Evolutionary conservation across 140 eudicot genomes (phyloP), one percentile per base, ranked within the genome.

Genomic region (Ambrosia hybrid): DNA sequence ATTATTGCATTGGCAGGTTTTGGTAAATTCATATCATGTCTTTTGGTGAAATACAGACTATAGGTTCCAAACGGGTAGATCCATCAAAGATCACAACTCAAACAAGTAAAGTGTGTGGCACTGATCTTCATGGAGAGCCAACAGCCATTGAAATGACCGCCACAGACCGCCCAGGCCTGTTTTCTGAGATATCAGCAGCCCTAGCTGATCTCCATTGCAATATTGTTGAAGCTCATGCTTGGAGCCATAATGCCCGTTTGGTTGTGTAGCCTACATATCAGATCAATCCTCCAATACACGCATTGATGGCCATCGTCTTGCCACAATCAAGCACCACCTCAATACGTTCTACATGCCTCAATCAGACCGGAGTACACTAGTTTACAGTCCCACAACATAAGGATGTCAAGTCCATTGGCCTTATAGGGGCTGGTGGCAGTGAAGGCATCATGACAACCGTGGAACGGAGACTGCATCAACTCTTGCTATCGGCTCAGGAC

Each of bases 101-200:
- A 72, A 73, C 74, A 65, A 71, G 68, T 8, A 77, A 76, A 61
- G 13, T 39, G 2, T 59, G 64, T 9, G 57, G 51, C 67, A 72
- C 75, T n/a, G 61, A 70, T 63, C 77, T 51, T 14, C 79, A 34
- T 4, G 65, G 65, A 9, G 83, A 78, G 57, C 89, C 82, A 30
- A 85, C 79, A 30, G 92, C 87, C 33, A 87, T 91, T 3, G 97
- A 91, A 73, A 81, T 91, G 90, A 82, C 87, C 0, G 95, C 84
- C 57, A 76, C 78, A 10, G 97, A 91, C 82, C 69, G 97, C 34
- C 97, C 95, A 0, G 97, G 97, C 36, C 69, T 91, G 37, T 85
- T 91, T 56, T 88, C 97, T 0, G 97, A 91, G 85, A 87, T 91
- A 78, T 91, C 97, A 51, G 97, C 97, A 4, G 92, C 90, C 67